Evolutionary conservation across 805 yeast species (phyloP).

Genomic region (Candida hispaniensis): DNA sequence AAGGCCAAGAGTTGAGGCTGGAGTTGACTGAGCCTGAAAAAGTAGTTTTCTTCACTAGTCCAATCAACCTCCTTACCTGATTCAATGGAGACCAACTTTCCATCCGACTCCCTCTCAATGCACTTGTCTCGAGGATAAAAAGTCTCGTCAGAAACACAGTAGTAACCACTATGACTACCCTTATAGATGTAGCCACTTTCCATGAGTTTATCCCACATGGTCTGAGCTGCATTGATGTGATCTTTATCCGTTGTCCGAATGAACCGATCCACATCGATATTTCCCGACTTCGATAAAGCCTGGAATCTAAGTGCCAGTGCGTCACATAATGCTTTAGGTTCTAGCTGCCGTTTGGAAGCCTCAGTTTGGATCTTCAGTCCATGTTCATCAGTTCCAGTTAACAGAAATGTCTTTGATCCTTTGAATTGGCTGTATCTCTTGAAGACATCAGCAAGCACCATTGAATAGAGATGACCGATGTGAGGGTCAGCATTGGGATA

Average conservation of each 20-base stretch:
- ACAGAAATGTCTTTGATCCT: conserved; percentile 24
- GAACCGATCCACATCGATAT: conserved; percentile 60
- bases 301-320: conserved; percentile 53
- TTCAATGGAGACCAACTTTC: conserved; percentile 39
- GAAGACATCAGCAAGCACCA: conserved; percentile 71
- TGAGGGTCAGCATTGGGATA: conserved; percentile 96
- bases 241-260: conserved; percentile 85
- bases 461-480: conserved; percentile 83
- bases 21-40: conserved; percentile 62
- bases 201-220: conserved; percentile 56
- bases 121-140: conserved; percentile 49
- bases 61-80: conserved; percentile 64
- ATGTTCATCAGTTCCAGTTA: conserved; percentile 97
- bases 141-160: conserved; percentile 86
- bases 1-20: conserved; percentile 41
- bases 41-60: conserved; percentile 77
- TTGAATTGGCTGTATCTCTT: conserved; percentile 33
- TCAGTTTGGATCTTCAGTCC: conserved; percentile 90
- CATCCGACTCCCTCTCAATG: conserved; percentile 35
- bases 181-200: conserved; percentile 60
- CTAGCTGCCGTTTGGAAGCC: conserved; percentile 43
- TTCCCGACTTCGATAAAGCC: conserved; percentile 45
- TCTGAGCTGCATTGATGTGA: conserved; percentile 53
- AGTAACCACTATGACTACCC: conserved; percentile 90
- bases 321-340: conserved; percentile 66